Base-by-base conservation (phyloP, 192 early-diverging fungal genomes). In the Jimgerdemannia lactiflua region DNA sequence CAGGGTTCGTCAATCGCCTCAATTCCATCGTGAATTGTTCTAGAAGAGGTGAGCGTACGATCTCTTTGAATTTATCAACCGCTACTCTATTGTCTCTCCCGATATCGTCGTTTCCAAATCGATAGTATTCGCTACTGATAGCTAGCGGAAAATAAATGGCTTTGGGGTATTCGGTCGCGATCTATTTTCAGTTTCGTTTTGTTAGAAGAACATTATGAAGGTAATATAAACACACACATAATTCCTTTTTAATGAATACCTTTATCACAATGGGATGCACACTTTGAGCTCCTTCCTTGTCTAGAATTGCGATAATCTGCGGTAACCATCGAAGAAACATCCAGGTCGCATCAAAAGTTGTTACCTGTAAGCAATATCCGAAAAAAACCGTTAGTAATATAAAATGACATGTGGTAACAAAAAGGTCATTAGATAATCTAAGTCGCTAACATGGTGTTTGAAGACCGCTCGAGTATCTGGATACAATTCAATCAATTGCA, bases 301-400 rank as follows among this genome's bases (percentile, higher is more conserved):
- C 92, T 2, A 94, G 80, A 18, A 92, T 70, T 14, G 93, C 88
- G 1, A 93, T 91, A 65, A 94, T 77, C 67, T 94, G 92, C 20
- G 91, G 90, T 63, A 94, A 82, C 93, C 93, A 94, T 42, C 87
- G 83, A 59, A 94, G 80, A 82, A 92, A 91, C 43, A 86, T 87
- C 91, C 91, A 94, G n/a, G 82, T 79, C 11, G 85, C 79, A 10
- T 81, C 71, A 44, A 83, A 67, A 19, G 77, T 69, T 39, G 79
- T 70, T 0, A 80, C 78, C 85, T 89, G 76, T 67, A 0, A 65
- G 49, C 4, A 44, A 59, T 7, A 49, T 19, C 10, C 39, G 19
- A 73, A 29, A 29, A 29, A 29, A 29, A 29, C 29, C 29, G 29
- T 29, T 29, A 29, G 29, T 29, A 29, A 29, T 29, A 1, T 29